These are phyloP conservation scores for Gnomoniopsis smithogilvyi DNA, from an alignment of 2,329 filamentous ascomycete genomes.

Conservation along the genomic window DNA sequence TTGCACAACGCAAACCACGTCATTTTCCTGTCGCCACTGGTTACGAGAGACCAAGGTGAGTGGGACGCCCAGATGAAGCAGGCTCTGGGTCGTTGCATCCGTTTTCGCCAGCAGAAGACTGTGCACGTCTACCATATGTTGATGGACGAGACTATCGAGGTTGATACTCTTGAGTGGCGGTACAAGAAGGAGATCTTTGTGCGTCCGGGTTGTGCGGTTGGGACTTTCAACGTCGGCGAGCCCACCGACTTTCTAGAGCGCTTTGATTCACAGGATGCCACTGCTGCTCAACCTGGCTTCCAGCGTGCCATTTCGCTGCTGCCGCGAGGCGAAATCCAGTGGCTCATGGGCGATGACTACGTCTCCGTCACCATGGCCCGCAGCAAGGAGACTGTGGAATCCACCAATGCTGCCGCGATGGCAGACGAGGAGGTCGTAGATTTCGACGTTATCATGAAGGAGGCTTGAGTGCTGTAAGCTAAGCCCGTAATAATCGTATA, in stretches of 20 bases:
- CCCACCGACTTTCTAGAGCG: slow-evolving; percentile 9
- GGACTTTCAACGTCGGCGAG: slow-evolving; percentile 6
- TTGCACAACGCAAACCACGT: slow-evolving; percentile 39
- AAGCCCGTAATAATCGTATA: background rate
- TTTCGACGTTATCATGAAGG: background rate
- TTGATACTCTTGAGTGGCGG: slow-evolving; percentile 31
- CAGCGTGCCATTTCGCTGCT: slow-evolving; percentile 2
- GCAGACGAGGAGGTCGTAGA: background rate
- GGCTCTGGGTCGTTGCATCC: slow-evolving; percentile 36
- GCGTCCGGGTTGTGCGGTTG: background rate
- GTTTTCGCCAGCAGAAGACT: slow-evolving; percentile 34
- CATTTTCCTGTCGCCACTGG: slow-evolving; percentile 35
- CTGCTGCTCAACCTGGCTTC: background rate
- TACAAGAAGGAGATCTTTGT: slow-evolving; percentile 15
- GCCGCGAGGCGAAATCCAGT: slow-evolving; percentile 10
- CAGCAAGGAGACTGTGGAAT: background rate
- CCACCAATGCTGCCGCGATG: background rate
- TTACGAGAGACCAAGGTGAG: slow-evolving; percentile 28
- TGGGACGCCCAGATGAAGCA: slow-evolving; percentile 36
- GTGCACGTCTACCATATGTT: slow-evolving; percentile 40
- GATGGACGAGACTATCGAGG: slow-evolving; percentile 36
- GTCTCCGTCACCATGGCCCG: slow-evolving; percentile 6
- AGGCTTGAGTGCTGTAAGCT: background rate
- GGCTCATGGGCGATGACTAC: slow-evolving; percentile 16
- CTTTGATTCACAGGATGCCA: background rate